Evolutionary conservation across 2,329 filamentous ascomycete genomes (phyloP), one percentile per base, ranked within the genome.

Genomic region (Pseudogymnoascus sp.): DNA sequence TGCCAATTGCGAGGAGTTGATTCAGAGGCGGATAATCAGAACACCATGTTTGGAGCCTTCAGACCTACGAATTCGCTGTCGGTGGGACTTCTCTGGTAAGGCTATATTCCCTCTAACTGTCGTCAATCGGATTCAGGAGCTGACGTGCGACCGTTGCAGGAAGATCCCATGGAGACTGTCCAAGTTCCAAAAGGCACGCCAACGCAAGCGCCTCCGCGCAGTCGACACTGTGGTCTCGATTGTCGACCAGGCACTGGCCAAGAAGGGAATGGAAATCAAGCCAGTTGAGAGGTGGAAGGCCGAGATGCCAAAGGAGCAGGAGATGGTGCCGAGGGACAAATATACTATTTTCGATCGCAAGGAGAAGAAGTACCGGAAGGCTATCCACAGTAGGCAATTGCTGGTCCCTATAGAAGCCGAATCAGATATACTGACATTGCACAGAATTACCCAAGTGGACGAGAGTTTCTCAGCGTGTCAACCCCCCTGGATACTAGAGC

Each of bases 261-360:
- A 87, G 76, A 81, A 89, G 74, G 87, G 89, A 64, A 81, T 86
- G 72, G 84, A 86, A 65, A 83, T 84, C 63, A 91, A 91, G 78
- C 83, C 90, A 62, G 81, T 99, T 65, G 89, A 96, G 76, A 80
- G 87, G 73, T 99, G 95, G 95, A 96, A 95, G 81, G 82, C 83
- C 39, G 91, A 96, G 77, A 99, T 99, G 95, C 95, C 95, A 21
- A 89, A 86, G 26, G 95, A 99, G 82, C 83, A 86, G 72, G 92
- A 97, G 81, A 99, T 99, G 95, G 75, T 96, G 75, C 89, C 95
- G 57, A 89, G 86, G 77, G 95, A 99, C 79, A 99, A 99, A 79
- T 99, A 99, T 79, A 96, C 91, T 29, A 89, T 99, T 72, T 99
- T 97, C 77, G 93, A 96, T 77, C 87, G 93, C 71, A 97, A 97